Base-by-base conservation (phyloP, 2,329 filamentous ascomycete species). In the Penicillium corylophilum region DNA sequence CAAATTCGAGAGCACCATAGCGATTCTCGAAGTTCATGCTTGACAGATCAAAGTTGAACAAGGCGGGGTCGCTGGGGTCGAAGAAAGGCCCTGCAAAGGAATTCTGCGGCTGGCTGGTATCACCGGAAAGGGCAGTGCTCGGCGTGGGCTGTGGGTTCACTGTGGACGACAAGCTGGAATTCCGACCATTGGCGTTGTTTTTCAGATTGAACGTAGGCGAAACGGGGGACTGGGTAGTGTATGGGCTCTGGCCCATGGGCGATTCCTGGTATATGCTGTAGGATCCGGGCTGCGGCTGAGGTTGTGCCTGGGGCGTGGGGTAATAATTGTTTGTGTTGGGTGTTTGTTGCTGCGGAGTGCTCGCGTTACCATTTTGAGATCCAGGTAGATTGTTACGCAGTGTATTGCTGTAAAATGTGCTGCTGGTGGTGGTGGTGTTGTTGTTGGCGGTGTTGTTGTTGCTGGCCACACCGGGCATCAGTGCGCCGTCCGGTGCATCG, bases 1-100 rank as follows among this genome's bases (percentile, higher is more conserved):
- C 89, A 70, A 97, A 96, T 71, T 97, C 94, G 71, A 96, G 81
- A 16, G 92, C 93, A 54, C 92, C 93, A 67, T 97, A 99, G 59
- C 95, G 90, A 68, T 94, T 97, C 50, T 91, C 92, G 71, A 97
- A 99, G 69, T 94, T 94, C 69, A 96, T 82, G 53, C 90, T 91
- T 49, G 95, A 91, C 10, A 96, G 83, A 69, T 97, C 92, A 71
- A 97, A 96, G 69, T 96, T 96, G 81, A 95, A 96, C 49, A 96
- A 76, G 0, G 91, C 89, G 3, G 92, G 90, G 68, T 97, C 94
- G 67, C 89, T 94, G 0, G 90, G 90, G 62, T 96, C 92, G 65
- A 96, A 96, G 26, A 95, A 79, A 0, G 81, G 71, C 4, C 77
- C 75, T 31, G 77, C 79, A 60, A 83, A 82, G 6, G 73, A 67